Conservation (phyloP, 306 rosid genomes). For the Trifolium pratense region DNA sequence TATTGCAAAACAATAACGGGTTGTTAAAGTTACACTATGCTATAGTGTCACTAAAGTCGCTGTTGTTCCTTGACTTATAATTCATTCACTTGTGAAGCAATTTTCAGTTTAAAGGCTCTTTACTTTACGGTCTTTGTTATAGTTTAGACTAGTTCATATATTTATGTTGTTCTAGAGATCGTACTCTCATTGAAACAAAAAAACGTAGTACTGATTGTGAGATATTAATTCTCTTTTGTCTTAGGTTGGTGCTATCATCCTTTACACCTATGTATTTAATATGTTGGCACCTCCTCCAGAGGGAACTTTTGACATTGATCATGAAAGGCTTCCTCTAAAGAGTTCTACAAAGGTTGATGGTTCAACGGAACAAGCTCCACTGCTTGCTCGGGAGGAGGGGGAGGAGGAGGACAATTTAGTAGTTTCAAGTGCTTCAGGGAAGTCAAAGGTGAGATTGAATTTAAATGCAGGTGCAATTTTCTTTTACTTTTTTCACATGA, state of each 20-base stretch:
- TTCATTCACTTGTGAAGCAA: constrained; percentile 5
- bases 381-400: constrained; percentile 62
- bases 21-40: background rate
- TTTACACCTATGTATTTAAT: constrained; percentile 86
- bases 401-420: constrained; percentile 47
- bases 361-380: constrained; percentile 63
- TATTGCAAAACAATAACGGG: background rate
- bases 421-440: constrained; percentile 46
- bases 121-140: background rate
- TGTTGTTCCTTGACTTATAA: constrained; percentile 28
- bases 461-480: background rate
- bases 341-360: constrained; percentile 37
- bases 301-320: constrained; percentile 80
- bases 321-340: constrained; percentile 63
- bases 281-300: constrained; percentile 97
- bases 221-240: constrained; percentile 37
- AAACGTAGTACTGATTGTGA: constrained; percentile 4
- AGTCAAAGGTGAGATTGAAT: constrained; percentile 58
- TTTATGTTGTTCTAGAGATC: constrained; percentile 23
- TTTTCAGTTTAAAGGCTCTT: constrained; percentile 17
- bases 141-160: constrained; percentile 10
- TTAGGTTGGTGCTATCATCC: constrained; percentile 96
- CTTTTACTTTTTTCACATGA: background rate
- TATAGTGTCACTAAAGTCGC: too few species aligned
- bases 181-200: background rate